These are phyloP conservation scores for Schizothecium vesticola DNA, from an alignment of 495 filamentous ascomycete species.

Conservation along the genomic window DNA sequence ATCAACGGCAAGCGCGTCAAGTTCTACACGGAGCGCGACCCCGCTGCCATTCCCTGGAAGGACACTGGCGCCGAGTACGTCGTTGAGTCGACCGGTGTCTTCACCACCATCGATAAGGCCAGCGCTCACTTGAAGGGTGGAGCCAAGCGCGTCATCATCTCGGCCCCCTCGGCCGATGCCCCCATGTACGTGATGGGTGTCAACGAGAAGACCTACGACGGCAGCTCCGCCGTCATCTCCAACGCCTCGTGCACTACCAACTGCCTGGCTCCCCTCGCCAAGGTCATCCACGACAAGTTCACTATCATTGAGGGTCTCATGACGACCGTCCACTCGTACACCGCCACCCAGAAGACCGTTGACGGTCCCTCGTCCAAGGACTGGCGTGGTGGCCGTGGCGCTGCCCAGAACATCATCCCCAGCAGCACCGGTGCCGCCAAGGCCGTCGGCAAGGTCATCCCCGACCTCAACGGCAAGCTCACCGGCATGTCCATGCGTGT, in stretches of 20 bases:
- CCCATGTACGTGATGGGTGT: slow-evolving; percentile 99
- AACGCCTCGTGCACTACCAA: slow-evolving; percentile 99
- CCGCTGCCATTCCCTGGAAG: slow-evolving; percentile 83
- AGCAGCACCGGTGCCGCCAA: slow-evolving; percentile 99
- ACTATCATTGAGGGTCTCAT: slow-evolving; percentile 97
- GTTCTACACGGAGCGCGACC: slow-evolving; percentile 94
- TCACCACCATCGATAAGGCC: slow-evolving; percentile 98
- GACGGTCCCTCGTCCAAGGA: slow-evolving; percentile 97
- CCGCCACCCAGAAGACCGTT: slow-evolving; percentile 98
- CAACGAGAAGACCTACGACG: slow-evolving; percentile 89
- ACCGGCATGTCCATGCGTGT: slow-evolving; percentile 99
- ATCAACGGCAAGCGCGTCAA: slow-evolving; percentile 95
- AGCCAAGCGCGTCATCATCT: slow-evolving; percentile 99
- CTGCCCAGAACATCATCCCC: slow-evolving; percentile 99
- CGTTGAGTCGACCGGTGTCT: slow-evolving; percentile 98
- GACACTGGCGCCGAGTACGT: slow-evolving; percentile 89
- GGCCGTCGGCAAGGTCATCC: slow-evolving; percentile 99
- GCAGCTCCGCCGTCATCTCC: slow-evolving; percentile 85
- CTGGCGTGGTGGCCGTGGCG: slow-evolving; percentile 97
- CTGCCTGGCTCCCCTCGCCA: slow-evolving; percentile 97
- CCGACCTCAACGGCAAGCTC: slow-evolving; percentile 95
- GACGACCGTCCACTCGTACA: slow-evolving; percentile 99
- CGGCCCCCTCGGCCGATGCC: slow-evolving; percentile 95
- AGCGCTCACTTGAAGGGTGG: slow-evolving; percentile 94
- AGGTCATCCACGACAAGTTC: slow-evolving; percentile 98